Percentiles rank a stretch among this genome's conserved stretches.
Evolutionary conservation across 2,329 filamentous ascomycete species (phyloP).

Genomic region (Calonectria naviculata): DNA sequence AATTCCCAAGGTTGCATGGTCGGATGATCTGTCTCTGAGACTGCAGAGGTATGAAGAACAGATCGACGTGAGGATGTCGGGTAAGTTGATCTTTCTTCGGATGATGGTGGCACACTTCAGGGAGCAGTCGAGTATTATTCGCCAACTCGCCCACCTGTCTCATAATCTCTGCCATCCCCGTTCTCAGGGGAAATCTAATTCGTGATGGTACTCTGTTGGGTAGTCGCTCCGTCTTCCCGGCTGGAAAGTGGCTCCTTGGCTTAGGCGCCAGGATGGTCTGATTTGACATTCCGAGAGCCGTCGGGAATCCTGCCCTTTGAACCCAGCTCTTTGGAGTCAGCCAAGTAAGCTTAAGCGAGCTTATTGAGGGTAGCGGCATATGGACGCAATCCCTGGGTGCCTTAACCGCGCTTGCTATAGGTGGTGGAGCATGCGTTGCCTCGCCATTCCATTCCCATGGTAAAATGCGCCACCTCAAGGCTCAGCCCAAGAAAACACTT

Average conservation of each 20-base stretch:
- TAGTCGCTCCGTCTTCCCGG: neutral
- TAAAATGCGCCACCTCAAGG: neutral
- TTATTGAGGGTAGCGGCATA: neutral
- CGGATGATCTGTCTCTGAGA: neutral
- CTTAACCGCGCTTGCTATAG: neutral
- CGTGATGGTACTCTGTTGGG: neutral
- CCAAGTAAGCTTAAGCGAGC: conserved; percentile 14
- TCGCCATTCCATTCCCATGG: neutral
- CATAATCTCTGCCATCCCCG: neutral
- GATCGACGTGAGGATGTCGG: neutral
- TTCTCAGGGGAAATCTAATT: neutral
- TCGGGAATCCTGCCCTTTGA: neutral
- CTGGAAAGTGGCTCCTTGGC: neutral
- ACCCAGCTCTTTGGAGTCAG: neutral
- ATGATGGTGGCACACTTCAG: neutral
- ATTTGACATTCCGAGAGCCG: neutral
- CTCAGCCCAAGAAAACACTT: neutral
- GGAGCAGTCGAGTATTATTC: neutral
- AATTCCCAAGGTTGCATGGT: neutral
- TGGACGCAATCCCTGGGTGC: neutral
- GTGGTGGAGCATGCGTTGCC: neutral
- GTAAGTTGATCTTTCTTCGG: neutral
- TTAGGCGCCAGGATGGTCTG: neutral
- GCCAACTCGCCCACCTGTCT: neutral
- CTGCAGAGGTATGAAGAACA: neutral